Percentiles rank a stretch among this genome's conserved stretches.
Evolutionary conservation across 2,329 filamentous ascomycete species (phyloP).

Genomic region (Epichloe coenophiala): DNA sequence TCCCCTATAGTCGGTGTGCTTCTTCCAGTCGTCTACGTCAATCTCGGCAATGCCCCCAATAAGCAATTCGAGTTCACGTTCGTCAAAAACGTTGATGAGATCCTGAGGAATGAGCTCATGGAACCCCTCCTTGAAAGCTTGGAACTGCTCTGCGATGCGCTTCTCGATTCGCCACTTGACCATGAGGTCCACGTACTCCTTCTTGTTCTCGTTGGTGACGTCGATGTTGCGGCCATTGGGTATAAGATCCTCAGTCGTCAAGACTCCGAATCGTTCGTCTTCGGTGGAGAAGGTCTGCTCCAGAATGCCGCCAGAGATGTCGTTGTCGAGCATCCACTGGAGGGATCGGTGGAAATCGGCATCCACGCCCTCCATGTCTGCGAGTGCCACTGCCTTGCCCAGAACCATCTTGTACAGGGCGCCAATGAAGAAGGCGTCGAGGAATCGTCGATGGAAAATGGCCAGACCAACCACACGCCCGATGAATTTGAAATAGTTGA

Average conservation of each 20-base stretch:
- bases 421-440: slow-evolving; percentile 98
- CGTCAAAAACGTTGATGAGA: slow-evolving; percentile 95
- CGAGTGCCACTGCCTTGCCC: slow-evolving; percentile 77
- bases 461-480: slow-evolving; percentile 91
- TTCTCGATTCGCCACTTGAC: slow-evolving; percentile 99
- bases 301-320: slow-evolving; percentile 80
- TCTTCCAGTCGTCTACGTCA: slow-evolving; percentile 99
- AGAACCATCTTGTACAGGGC: slow-evolving; percentile 99
- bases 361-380: slow-evolving; percentile 98
- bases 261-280: slow-evolving; percentile 91
- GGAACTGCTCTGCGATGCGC: slow-evolving; percentile 95
- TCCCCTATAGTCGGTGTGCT: slow-evolving; percentile 96
- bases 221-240: slow-evolving; percentile 82
- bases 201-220: slow-evolving; percentile 97
- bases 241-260: slow-evolving; percentile 87
- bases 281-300: slow-evolving; percentile 96
- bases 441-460: slow-evolving; percentile 94
- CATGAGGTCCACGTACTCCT: slow-evolving; percentile 95
- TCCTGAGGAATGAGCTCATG: slow-evolving; percentile 94
- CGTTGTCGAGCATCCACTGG: slow-evolving; percentile 96
- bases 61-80: slow-evolving; percentile 88
- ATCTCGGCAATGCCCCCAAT: slow-evolving; percentile 99
- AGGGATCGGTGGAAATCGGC: slow-evolving; percentile 94
- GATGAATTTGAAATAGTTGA: slow-evolving; percentile 99
- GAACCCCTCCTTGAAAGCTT: slow-evolving; percentile 94